These are phyloP conservation scores for Trichosanthes truncata DNA, from an alignment of 306 rosid genomes.

Conservation along the genomic window DNA sequence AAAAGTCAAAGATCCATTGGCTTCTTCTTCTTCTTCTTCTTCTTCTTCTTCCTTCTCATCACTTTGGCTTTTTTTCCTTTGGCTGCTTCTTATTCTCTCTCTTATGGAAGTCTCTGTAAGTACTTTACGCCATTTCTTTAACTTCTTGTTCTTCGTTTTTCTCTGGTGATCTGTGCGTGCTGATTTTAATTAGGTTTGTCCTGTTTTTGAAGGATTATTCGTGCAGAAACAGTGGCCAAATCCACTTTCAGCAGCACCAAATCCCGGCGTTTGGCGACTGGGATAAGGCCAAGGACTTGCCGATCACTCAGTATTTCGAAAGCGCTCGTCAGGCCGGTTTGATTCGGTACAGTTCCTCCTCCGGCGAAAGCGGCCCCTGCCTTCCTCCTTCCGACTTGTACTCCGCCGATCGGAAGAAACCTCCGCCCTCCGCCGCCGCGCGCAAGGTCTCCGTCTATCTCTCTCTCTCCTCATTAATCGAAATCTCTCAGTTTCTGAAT, in stretches of 20 bases:
- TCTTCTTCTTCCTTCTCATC: neutral
- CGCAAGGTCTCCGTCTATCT: conserved; percentile 33
- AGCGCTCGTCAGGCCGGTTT: conserved; percentile 76
- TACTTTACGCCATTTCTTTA: neutral
- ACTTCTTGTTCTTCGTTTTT: neutral
- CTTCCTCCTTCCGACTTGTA: conserved; percentile 29
- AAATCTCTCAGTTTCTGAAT: neutral
- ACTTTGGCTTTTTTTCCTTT: neutral
- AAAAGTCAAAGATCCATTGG: neutral
- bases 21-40: neutral
- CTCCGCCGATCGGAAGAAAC: conserved; percentile 39
- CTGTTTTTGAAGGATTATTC: conserved; percentile 11
- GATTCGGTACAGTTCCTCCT: conserved; percentile 70
- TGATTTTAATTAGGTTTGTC: neutral
- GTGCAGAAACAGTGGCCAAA: conserved; percentile 54
- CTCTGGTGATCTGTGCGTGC: neutral
- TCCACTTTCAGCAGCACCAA: conserved; percentile 43
- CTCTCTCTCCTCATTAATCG: neutral
- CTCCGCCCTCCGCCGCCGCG: conserved; percentile 15
- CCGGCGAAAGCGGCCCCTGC: conserved; percentile 50
- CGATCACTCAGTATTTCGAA: conserved; percentile 91
- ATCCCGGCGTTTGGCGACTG: conserved; percentile 93
- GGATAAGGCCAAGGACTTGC: conserved; percentile 69
- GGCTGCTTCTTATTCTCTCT: neutral
- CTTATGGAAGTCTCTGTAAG: conserved; percentile 8